phyloP scores from a whole-genome alignment of 306 rosid species.

The Luffa aegyptiaca region DNA sequence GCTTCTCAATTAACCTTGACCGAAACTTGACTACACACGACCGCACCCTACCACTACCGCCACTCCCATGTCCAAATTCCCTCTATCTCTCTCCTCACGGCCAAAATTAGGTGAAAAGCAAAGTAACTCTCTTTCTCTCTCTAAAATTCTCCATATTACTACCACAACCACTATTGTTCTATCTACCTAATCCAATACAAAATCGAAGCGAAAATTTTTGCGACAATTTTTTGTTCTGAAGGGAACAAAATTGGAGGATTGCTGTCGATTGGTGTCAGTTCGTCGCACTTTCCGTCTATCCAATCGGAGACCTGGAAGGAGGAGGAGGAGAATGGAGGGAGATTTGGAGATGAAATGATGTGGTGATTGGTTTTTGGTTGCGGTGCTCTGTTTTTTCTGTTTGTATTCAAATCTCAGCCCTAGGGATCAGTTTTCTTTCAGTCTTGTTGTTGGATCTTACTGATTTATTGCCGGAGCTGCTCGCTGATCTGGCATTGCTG shows the following conservation, averaged over 20 bases:
- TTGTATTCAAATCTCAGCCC: neutral
- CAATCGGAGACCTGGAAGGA: neutral
- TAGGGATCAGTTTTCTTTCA: neutral
- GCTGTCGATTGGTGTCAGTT: neutral
- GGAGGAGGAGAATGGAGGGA: neutral
- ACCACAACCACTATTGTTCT: conserved; percentile 39
- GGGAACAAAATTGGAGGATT: neutral
- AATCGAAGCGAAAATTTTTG: conserved; percentile 9
- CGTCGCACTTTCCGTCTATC: neutral
- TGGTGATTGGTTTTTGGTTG: conserved; percentile 10
- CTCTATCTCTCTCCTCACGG: conserved; percentile 8
- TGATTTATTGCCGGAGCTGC: conserved; percentile 8
- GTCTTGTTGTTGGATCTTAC: conserved; percentile 8
- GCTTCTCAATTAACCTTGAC: neutral
- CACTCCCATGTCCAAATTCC: neutral
- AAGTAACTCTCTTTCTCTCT: conserved; percentile 22
- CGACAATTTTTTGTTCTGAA: neutral
- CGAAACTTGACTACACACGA: conserved; percentile 33
- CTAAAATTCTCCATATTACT: conserved; percentile 16
- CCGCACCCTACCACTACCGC: neutral
- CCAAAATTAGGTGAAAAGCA: conserved; percentile 70
- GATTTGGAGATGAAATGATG: neutral
- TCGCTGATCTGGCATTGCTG: neutral
- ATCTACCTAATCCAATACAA: conserved; percentile 46
- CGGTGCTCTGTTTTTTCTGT: conserved; percentile 3